phyloP scores from a whole-genome alignment of 2,329 filamentous ascomycete species.

The Aspergillus ibericus region DNA sequence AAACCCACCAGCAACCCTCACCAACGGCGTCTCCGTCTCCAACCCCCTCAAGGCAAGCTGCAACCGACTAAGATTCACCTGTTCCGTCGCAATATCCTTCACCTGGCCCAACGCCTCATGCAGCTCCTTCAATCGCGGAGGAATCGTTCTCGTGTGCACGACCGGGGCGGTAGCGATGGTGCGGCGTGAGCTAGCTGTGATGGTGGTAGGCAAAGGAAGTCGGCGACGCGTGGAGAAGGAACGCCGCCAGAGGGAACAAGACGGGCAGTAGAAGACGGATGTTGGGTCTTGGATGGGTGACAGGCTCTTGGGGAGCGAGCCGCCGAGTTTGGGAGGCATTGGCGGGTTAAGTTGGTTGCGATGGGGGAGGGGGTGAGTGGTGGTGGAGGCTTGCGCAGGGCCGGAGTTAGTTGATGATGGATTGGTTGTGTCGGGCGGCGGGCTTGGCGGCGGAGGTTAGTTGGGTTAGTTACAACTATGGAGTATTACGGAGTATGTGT shows the following conservation, averaged over 20 bases:
- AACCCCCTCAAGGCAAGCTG: conserved; percentile 61
- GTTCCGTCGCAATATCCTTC: conserved; percentile 53
- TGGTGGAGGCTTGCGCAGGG: background rate
- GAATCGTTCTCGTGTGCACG: conserved; percentile 56
- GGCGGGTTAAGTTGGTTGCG: conserved; percentile 12
- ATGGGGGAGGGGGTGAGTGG: conserved; percentile 6
- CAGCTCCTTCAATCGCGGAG: conserved; percentile 52
- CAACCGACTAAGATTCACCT: conserved; percentile 60
- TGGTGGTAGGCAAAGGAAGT: conserved; percentile 3
- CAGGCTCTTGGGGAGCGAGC: conserved; percentile 37
- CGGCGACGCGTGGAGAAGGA: conserved; percentile 30
- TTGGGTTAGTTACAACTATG: no score
- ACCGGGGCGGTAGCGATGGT: conserved; percentile 43
- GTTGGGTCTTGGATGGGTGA: conserved; percentile 26
- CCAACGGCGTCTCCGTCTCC: conserved; percentile 54
- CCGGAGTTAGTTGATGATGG: conserved; percentile 1
- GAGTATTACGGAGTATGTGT: no score
- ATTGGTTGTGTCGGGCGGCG: no score
- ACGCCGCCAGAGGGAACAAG: conserved; percentile 41
- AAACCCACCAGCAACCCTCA: conserved; percentile 55
- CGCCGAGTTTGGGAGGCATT: conserved; percentile 44
- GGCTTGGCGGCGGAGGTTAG: no score
- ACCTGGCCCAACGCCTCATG: conserved; percentile 56
- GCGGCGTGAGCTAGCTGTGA: conserved; percentile 12
- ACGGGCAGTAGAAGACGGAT: conserved; percentile 41